A percentile compares a stretch with the other conserved stretches of the same genome.
phyloP scores from a whole-genome alignment of 2,329 filamentous ascomycete genomes.

The Calonectria pseudoreteaudii region DNA sequence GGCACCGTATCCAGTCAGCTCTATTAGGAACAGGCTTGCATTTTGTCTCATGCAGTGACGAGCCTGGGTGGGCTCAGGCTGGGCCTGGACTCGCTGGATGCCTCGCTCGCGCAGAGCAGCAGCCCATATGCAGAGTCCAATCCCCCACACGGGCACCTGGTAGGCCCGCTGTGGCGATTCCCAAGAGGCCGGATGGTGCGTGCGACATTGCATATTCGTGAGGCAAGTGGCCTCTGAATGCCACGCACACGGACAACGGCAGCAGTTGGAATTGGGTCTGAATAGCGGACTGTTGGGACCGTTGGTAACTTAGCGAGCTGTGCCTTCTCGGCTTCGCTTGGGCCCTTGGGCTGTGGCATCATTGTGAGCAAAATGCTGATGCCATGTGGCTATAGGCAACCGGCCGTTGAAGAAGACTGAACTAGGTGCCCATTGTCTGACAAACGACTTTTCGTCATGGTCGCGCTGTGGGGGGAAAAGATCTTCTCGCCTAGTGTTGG shows the following conservation, averaged over 20 bases:
- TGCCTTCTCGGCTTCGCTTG: not conserved
- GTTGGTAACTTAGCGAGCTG: not conserved
- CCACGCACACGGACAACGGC: not conserved
- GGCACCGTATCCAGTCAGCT: not conserved
- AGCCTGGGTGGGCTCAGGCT: not conserved
- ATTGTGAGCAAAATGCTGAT: constrained; percentile 7
- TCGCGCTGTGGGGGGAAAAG: not conserved
- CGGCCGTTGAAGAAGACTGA: constrained; percentile 13
- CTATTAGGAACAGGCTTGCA: not conserved
- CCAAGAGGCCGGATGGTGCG: not conserved
- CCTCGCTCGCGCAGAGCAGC: not conserved
- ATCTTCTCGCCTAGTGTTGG: constrained; percentile 13
- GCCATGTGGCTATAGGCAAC: constrained; percentile 15
- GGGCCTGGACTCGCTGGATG: constrained; percentile 9
- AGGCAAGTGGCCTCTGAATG: not conserved
- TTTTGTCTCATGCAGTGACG: not conserved
- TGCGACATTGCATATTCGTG: not conserved
- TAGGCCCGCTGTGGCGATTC: constrained; percentile 2
- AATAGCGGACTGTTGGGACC: not conserved
- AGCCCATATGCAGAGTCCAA: not conserved
- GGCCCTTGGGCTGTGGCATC: not conserved
- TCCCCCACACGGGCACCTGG: not conserved
- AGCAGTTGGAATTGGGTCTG: not conserved
- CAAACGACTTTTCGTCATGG: not conserved
- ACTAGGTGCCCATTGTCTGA: not conserved